Evolutionary conservation across 805 yeast species (phyloP).

Genomic region (Metschnikowia lochheadii): DNA sequence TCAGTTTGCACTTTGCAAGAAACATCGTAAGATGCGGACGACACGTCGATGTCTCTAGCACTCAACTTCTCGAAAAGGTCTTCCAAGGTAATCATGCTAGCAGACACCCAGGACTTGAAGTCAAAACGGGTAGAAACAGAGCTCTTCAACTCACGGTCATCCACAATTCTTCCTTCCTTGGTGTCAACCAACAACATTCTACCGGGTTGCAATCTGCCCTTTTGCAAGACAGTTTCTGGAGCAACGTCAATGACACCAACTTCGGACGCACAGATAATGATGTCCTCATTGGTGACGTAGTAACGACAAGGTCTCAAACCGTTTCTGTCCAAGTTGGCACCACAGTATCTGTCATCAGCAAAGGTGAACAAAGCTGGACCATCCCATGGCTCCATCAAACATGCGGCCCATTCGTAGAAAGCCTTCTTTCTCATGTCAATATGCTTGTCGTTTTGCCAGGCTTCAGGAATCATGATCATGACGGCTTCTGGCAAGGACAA

Average conservation of each 20-base stretch:
- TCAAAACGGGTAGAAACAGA: slow-evolving; percentile 79
- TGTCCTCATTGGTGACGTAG: slow-evolving; percentile 89
- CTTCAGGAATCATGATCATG: slow-evolving; percentile 96
- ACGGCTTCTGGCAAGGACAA: slow-evolving; percentile 93
- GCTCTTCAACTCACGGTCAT: slow-evolving; percentile 81
- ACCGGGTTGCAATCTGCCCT: slow-evolving; percentile 95
- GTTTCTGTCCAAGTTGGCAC: slow-evolving; percentile 96
- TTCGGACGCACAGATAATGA: slow-evolving; percentile 96
- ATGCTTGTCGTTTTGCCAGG: slow-evolving; percentile 84
- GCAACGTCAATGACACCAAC: slow-evolving; percentile 94
- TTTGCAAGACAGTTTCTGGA: slow-evolving; percentile 74
- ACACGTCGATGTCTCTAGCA: slow-evolving; percentile 28
- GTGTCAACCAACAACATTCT: slow-evolving; percentile 95
- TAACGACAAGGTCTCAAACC: slow-evolving; percentile 98
- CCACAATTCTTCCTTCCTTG: slow-evolving; percentile 86
- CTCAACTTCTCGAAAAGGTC: slow-evolving; percentile 64
- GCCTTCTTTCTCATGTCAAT: slow-evolving; percentile 93
- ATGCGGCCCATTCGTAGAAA: slow-evolving; percentile 98
- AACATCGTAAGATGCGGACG: slow-evolving; percentile 13
- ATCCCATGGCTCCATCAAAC: slow-evolving; percentile 99
- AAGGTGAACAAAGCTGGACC: slow-evolving; percentile 97
- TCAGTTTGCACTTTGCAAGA: slow-evolving; percentile 62
- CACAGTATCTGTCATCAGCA: slow-evolving; percentile 96
- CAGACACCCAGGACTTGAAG: slow-evolving; percentile 89
- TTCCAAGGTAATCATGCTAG: slow-evolving; percentile 79